Conservation (phyloP, 805 yeast species). For the Myxozyma monticola region DNA sequence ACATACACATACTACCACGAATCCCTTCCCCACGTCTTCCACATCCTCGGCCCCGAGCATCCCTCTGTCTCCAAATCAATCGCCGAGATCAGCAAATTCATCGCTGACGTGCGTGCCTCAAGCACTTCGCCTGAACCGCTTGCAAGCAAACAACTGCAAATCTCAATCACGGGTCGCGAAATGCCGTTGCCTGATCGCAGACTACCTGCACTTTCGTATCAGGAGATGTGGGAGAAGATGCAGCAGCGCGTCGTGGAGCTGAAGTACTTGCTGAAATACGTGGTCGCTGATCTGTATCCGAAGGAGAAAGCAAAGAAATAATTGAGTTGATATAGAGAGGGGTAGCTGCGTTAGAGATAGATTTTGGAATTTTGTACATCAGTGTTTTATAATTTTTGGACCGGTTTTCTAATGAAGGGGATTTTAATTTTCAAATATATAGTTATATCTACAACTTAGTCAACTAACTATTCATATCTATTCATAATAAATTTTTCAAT, state of each 20-base stretch:
- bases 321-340: not conserved
- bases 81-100: conserved; percentile 9
- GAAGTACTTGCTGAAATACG: conserved; percentile 5
- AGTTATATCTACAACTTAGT: not conserved
- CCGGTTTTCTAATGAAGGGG: too few species aligned
- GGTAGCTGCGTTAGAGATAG: too few species aligned
- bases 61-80: conserved; percentile 19
- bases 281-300: conserved; percentile 10
- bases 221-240: conserved; percentile 15
- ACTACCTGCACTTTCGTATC: conserved; percentile 6
- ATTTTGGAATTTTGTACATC: too few species aligned
- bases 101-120: conserved; percentile 8
- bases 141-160: conserved; percentile 1
- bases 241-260: conserved; percentile 15
- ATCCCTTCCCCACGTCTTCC: conserved; percentile 25
- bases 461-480: too few species aligned
- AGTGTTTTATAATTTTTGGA: too few species aligned
- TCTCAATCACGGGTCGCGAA: conserved; percentile 14
- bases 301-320: not conserved
- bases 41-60: conserved; percentile 14
- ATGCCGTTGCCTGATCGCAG: conserved; percentile 6
- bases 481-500: too few species aligned
- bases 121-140: not conserved
- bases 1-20: conserved; percentile 23
- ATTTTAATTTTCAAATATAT: too few species aligned